phyloP scores from a whole-genome alignment of 2,329 filamentous ascomycete species.

The Claviceps pusilla region DNA sequence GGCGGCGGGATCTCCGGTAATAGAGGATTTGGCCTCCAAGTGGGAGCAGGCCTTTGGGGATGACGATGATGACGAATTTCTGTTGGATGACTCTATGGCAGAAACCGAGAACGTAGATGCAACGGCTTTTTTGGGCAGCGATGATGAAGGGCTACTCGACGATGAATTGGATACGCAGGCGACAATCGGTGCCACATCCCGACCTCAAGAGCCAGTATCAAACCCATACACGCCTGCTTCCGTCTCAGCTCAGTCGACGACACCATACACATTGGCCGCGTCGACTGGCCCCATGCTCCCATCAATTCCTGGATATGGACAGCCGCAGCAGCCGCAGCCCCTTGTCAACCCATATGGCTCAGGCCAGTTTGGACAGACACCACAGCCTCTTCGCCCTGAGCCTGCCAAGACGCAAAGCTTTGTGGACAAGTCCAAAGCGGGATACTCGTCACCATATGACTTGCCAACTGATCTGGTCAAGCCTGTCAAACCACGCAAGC shows the following conservation, averaged over 20 bases:
- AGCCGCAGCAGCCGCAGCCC: slow-evolving; percentile 12
- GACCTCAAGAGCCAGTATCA: slow-evolving; percentile 4
- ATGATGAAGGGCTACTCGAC: slow-evolving; percentile 64
- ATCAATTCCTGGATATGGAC: slow-evolving; percentile 9
- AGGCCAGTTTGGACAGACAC: slow-evolving; percentile 23
- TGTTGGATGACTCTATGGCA: slow-evolving; percentile 40
- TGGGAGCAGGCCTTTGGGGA: slow-evolving; percentile 74
- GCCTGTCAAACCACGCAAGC: slow-evolving; percentile 50
- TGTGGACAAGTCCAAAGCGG: slow-evolving; percentile 75
- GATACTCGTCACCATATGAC: slow-evolving; percentile 90
- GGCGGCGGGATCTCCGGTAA: slow-evolving; percentile 13
- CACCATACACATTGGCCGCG: slow-evolving; percentile 11
- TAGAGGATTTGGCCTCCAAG: slow-evolving; percentile 58
- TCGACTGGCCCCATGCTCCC: slow-evolving; percentile 3
- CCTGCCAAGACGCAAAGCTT: slow-evolving; percentile 62
- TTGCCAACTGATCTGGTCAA: slow-evolving; percentile 66
- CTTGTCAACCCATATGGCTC: slow-evolving; percentile 11
- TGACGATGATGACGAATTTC: slow-evolving; percentile 53
- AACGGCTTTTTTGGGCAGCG: slow-evolving; percentile 58
- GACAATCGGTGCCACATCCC: slow-evolving; percentile 9
- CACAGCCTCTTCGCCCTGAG: slow-evolving; percentile 25
- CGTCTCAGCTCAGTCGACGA: slow-evolving; percentile 7
- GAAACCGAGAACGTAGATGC: slow-evolving; percentile 39
- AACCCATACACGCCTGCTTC: slow-evolving; percentile 16
- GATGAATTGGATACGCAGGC: slow-evolving; percentile 46